Conservation (phyloP, 1,284 basidiomycete genomes). For the Ceratobasidium papillatum region DNA sequence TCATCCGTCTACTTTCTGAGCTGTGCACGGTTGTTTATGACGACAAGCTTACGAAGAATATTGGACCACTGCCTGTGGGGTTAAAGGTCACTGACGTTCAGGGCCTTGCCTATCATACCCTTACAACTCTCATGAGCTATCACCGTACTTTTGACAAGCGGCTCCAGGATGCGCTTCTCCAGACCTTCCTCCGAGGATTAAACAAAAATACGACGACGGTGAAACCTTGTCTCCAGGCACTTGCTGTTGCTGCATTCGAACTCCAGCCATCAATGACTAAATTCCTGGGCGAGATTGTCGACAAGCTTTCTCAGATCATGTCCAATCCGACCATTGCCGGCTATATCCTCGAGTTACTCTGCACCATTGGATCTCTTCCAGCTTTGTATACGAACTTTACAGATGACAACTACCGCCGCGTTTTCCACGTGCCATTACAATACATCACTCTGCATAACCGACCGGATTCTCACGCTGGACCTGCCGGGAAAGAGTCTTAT, state of each 20-base stretch:
- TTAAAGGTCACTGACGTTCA: constrained; percentile 86
- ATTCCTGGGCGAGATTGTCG: constrained; percentile 81
- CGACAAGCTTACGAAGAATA: constrained; percentile 66
- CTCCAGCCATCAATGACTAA: constrained; percentile 85
- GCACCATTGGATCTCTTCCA: constrained; percentile 83
- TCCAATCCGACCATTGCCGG: constrained; percentile 93
- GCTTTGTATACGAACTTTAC: constrained; percentile 91
- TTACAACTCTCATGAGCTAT: constrained; percentile 92
- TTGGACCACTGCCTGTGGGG: constrained; percentile 68
- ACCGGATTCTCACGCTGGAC: constrained; percentile 56
- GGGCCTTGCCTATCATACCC: constrained; percentile 85
- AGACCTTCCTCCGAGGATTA: constrained; percentile 85
- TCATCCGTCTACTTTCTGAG: constrained; percentile 71
- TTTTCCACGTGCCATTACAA: constrained; percentile 94
- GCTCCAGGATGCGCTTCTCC: constrained; percentile 74
- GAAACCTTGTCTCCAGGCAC: constrained; percentile 90
- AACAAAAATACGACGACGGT: constrained; percentile 79
- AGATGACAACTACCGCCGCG: constrained; percentile 90
- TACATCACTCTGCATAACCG: constrained; percentile 94
- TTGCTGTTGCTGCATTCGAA: constrained; percentile 91
- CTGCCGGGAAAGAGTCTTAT: constrained; percentile 71
- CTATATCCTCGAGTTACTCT: constrained; percentile 94
- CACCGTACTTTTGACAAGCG: constrained; percentile 78
- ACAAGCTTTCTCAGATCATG: constrained; percentile 93
- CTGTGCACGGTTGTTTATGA: constrained; percentile 75